These are phyloP conservation scores for Colletotrichum sp. DNA, from an alignment of 2,329 filamentous ascomycete genomes.

Conservation along the genomic window DNA sequence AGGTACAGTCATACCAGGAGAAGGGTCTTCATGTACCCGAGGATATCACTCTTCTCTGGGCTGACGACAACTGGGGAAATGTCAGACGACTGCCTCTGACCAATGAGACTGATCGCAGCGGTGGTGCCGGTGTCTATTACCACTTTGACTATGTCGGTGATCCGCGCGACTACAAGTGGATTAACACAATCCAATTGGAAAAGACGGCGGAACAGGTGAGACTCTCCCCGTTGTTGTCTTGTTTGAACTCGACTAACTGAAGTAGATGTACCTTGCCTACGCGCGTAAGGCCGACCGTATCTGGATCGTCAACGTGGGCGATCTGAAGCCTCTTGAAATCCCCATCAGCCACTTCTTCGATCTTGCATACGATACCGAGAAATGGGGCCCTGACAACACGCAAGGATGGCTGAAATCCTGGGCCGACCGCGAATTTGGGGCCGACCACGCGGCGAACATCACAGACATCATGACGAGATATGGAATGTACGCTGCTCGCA, in stretches of 20 bases:
- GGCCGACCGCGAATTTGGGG: constrained; percentile 63
- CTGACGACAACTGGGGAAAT: constrained; percentile 74
- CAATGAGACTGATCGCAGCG: constrained; percentile 63
- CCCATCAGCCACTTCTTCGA: constrained; percentile 73
- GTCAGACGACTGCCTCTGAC: constrained; percentile 64
- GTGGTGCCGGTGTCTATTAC: constrained; percentile 72
- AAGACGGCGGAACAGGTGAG: constrained; percentile 58
- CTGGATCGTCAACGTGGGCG: constrained; percentile 72
- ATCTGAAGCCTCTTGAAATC: constrained; percentile 68
- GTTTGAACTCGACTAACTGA: not conserved
- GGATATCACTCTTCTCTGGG: constrained; percentile 71
- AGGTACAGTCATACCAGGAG: constrained; percentile 73
- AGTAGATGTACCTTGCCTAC: constrained; percentile 64
- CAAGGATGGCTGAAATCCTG: constrained; percentile 61
- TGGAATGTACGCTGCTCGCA: constrained; percentile 37
- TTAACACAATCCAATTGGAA: constrained; percentile 68
- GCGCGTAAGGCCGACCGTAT: constrained; percentile 63
- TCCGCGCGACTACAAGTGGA: constrained; percentile 60
- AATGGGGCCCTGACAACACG: constrained; percentile 61
- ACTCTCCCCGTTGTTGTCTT: not conserved
- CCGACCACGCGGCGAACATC: constrained; percentile 49
- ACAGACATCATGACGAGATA: constrained; percentile 54
- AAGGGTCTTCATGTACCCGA: constrained; percentile 65
- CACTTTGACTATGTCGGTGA: constrained; percentile 59
- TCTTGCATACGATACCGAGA: constrained; percentile 67